Evolutionary conservation across 2,329 filamentous ascomycete genomes (phyloP).

Genomic region (Epichloe coenophiala): DNA sequence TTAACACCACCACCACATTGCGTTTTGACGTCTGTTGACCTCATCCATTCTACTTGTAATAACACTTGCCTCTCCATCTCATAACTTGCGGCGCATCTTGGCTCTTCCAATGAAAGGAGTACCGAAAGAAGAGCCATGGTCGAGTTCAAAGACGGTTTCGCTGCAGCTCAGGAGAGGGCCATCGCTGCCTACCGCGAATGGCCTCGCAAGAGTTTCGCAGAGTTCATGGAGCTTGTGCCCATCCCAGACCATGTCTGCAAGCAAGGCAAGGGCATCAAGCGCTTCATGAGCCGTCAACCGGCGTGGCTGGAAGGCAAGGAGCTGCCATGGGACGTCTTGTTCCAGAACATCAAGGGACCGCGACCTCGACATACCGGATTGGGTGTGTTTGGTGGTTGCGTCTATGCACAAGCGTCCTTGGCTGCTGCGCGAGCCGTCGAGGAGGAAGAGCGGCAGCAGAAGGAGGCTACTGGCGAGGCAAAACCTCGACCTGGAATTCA

Average conservation of each 20-base stretch:
- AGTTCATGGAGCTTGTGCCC: conserved; percentile 15
- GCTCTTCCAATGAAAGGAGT: not conserved
- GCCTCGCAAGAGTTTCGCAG: conserved; percentile 16
- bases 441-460: conserved; percentile 14
- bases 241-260: conserved; percentile 9
- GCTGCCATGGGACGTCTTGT: conserved; percentile 15
- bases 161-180: not conserved
- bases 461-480: conserved; percentile 1
- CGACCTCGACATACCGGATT: conserved; percentile 5
- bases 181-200: conserved; percentile 2
- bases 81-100: not conserved
- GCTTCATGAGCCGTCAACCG: conserved; percentile 19
- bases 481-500: conserved; percentile 21
- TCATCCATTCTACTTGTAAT: not conserved
- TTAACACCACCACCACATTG: not conserved
- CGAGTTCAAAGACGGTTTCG: conserved; percentile 1
- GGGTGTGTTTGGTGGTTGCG: conserved; percentile 24
- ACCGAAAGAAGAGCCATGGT: not conserved
- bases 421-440: conserved; percentile 22
- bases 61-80: not conserved
- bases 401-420: conserved; percentile 24
- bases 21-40: not conserved
- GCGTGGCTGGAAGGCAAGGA: conserved; percentile 20
- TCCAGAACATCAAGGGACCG: conserved; percentile 6
- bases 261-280: conserved; percentile 6